These are phyloP conservation scores for Pseudonectria foliicola DNA, from an alignment of 2,329 filamentous ascomycete genomes.

Conservation along the genomic window DNA sequence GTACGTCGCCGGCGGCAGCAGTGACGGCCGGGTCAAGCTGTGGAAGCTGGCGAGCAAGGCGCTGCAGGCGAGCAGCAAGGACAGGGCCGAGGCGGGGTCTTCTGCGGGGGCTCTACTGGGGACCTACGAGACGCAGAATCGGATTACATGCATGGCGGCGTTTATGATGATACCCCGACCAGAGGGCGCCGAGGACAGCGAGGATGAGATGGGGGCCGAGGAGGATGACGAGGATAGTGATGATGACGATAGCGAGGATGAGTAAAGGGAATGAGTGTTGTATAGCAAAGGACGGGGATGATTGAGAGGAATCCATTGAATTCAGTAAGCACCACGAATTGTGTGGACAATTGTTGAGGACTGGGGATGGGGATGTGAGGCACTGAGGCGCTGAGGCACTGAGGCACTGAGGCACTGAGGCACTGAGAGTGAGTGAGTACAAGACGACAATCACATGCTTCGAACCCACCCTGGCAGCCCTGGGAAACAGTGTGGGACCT, in stretches of 20 bases:
- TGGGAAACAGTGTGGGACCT: no score
- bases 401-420: no score
- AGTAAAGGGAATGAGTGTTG: constrained; percentile 16
- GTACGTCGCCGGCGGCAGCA: constrained; percentile 67
- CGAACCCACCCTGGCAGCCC: no score
- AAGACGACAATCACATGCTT: no score
- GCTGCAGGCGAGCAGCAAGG: constrained; percentile 25
- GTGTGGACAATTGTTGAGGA: no score
- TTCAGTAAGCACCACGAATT: no score
- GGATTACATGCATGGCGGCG: constrained; percentile 81
- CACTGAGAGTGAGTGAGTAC: no score
- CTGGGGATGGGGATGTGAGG: no score
- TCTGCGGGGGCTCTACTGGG: constrained; percentile 63
- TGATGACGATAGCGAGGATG: constrained; percentile 29
- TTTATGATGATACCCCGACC: constrained; percentile 75
- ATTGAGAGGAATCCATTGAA: no score
- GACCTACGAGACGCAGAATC: constrained; percentile 75
- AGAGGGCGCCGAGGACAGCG: constrained; percentile 53
- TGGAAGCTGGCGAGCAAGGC: constrained; percentile 55
- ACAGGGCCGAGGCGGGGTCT: constrained; percentile 19
- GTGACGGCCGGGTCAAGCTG: constrained; percentile 75
- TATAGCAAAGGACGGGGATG: neutral
- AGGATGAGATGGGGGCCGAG: constrained; percentile 41
- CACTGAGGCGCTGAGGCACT: no score
- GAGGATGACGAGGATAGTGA: constrained; percentile 31